Conservation (phyloP, 345 rosid genomes). For the Melastoma malabathricum region DNA sequence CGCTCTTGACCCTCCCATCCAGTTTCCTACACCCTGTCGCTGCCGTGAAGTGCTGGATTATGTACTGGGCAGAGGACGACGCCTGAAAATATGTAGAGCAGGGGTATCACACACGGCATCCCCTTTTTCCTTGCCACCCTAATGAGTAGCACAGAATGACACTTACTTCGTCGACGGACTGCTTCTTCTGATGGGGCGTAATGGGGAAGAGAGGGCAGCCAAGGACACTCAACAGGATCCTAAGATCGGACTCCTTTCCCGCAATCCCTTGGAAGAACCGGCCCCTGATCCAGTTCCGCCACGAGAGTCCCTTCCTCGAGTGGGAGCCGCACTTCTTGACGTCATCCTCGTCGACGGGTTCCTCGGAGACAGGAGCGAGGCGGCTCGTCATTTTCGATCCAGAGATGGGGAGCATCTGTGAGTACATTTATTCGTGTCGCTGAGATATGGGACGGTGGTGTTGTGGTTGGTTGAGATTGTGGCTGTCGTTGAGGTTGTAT, state of each 20-base stretch:
- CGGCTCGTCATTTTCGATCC: slow-evolving; percentile 49
- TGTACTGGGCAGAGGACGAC: slow-evolving; percentile 92
- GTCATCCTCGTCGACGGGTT: slow-evolving; percentile 68
- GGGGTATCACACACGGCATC: no score
- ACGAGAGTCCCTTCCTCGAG: slow-evolving; percentile 30
- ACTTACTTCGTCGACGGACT: slow-evolving; percentile 36
- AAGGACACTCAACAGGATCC: slow-evolving; percentile 61
- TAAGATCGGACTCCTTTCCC: slow-evolving; percentile 41
- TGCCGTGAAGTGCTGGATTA: slow-evolving; percentile 82
- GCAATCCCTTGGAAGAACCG: slow-evolving; percentile 30
- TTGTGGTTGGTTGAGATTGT: no score
- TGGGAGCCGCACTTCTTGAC: slow-evolving; percentile 28
- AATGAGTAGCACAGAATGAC: no score
- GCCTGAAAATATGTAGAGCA: no score
- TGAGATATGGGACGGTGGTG: no score
- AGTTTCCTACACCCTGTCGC: slow-evolving; percentile 88
- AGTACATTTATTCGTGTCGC: no score
- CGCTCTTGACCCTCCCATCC: slow-evolving; percentile 52
- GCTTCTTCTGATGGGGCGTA: slow-evolving; percentile 30
- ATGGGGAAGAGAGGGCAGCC: slow-evolving; percentile 90
- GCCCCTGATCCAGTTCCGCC: slow-evolving; percentile 65
- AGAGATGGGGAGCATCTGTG: no score
- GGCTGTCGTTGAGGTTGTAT: no score
- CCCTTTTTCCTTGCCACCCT: no score
- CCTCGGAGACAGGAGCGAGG: slow-evolving; percentile 77